Evolutionary conservation across 2,329 filamentous ascomycete genomes (phyloP), one percentile per base, ranked within the genome.

Genomic region (Tricladium varicosporioides): DNA sequence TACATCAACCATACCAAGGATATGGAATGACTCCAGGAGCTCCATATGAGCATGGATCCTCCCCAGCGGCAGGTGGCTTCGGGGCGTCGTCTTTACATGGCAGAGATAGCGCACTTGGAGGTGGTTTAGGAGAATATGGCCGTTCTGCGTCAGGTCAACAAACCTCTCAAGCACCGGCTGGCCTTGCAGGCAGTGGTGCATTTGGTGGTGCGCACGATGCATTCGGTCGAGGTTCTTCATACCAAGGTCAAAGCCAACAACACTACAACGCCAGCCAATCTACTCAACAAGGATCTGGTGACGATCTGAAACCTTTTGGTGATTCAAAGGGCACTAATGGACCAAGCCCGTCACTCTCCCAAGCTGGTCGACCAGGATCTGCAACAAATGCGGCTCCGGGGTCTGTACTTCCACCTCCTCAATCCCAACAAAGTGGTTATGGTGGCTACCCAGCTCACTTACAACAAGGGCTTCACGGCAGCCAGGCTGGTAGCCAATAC

Each of bases 291-390:
- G 63, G 65, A 50, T 58, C 63, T 45, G 63, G 63, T 58, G 70
- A 72, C 62, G 70, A 72, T 15, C 56, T 71, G 60, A 72, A 72
- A 61, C 68, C 69, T 36, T 72, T 71, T 57, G 69, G 68, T 45
- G 70, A 72, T 10, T 65, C 70, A 7, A 72, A 72, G 63, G 54
- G 64, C 18, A 60, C 67, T 36, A 70, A 67, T 58, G 70, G 70
- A 48, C 70, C 69, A 42, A 71, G 69, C 60, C 70, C 70, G 32
- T 70, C 70, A 11, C 58, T 72, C 9, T 63, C 68, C n/a, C 70
- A 72, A 60, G 68, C 66, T 52, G 67, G 64, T 43, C 65, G 70
- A 52, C 70, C 70, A 53, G 70, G 70, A 57, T 72, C 70, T 58
- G 70, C 70, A 44, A 70, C 70, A n/a, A 72, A 70, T 56, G 54